Base-by-base conservation (phyloP, 805 yeast genomes). In the Myxozyma neotropica region DNA sequence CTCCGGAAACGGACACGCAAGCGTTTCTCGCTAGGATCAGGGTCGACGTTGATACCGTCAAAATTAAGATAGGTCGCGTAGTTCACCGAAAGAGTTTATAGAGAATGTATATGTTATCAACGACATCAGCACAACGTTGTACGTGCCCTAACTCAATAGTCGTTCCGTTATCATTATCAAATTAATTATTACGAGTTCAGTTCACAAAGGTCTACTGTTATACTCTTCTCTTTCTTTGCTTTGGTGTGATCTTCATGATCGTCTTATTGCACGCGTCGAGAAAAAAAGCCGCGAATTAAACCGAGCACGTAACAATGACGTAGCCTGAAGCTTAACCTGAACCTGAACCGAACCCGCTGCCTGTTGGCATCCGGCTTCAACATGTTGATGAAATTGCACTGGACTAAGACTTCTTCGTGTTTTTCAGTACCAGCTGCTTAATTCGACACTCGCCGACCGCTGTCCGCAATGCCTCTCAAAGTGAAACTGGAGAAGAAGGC, bases 11-110 rank as follows among this genome's bases (percentile, higher is more conserved):
- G 10, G 6, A 23, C 35, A 19, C 38, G 21, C 31, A n/a, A n/a
- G n/a, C 2, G 55, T 23, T 27, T 15, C 21, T 48, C 8, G 21
- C 15, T 26, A 39, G 26, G 24, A 33, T 48, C 53, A 36, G 23
- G 19, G 33, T 39, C 13, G 53, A 48, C 15, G 29, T 48, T 27
- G 53, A 48, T 12, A 36, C 33, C n/a, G 53, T 60, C 48, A 60
- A 60, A 36, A 33, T 61, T 17, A 51, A 52, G 35, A 31, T 61
- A n/a, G 65, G 65, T 3, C 53, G 54, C 33, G 50, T 27, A 7
- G 52, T 59, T 3, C 45, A 56, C 46, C 33, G 57, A 15, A 53
- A 51, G 26, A 50, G 44, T 17, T 21, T 51, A 33, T 24, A 51
- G n/a, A 26, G 26, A 36, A 4, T 40, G 7, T 15, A 36, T n/a